phyloP scores from a whole-genome alignment of 768 basidiomycete species.

The Leucosporidium yakuticum region DNA sequence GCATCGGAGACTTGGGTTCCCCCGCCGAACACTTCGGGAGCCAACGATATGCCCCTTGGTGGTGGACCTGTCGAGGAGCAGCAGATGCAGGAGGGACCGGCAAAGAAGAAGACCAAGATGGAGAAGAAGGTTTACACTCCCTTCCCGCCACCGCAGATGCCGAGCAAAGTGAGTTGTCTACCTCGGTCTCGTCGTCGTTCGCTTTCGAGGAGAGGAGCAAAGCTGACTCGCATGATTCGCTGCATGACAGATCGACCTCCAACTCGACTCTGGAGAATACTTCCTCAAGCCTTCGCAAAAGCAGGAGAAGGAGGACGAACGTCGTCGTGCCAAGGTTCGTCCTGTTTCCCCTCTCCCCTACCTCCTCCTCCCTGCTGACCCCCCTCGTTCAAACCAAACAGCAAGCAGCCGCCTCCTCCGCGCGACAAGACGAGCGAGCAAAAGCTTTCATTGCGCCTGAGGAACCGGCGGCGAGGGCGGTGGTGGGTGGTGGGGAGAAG shows the following conservation, averaged over 20 bases:
- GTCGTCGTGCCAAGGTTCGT: conserved; percentile 68
- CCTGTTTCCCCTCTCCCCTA: neutral
- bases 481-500: conserved; percentile 57
- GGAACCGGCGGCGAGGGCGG: conserved; percentile 61
- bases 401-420: conserved; percentile 71
- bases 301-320: conserved; percentile 63
- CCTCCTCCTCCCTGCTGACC: neutral
- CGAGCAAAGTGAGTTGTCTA: conserved; percentile 65
- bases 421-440: conserved; percentile 71
- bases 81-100: conserved; percentile 73
- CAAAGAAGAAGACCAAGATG: conserved; percentile 95
- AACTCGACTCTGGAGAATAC: conserved; percentile 95
- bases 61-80: conserved; percentile 61
- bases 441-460: conserved; percentile 80
- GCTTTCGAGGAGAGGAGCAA: neutral
- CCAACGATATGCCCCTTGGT: conserved; percentile 52
- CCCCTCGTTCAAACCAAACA: conserved; percentile 40
- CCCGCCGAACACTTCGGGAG: conserved; percentile 36
- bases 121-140: conserved; percentile 68
- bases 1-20: conserved; percentile 39
- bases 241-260: conserved; percentile 65
- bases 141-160: conserved; percentile 90
- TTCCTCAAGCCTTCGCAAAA: conserved; percentile 91
- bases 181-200: conserved; percentile 1
- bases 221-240: neutral